These are phyloP conservation scores for Atkinsonella texensis DNA, from an alignment of 2,329 filamentous ascomycete genomes.

Conservation along the genomic window DNA sequence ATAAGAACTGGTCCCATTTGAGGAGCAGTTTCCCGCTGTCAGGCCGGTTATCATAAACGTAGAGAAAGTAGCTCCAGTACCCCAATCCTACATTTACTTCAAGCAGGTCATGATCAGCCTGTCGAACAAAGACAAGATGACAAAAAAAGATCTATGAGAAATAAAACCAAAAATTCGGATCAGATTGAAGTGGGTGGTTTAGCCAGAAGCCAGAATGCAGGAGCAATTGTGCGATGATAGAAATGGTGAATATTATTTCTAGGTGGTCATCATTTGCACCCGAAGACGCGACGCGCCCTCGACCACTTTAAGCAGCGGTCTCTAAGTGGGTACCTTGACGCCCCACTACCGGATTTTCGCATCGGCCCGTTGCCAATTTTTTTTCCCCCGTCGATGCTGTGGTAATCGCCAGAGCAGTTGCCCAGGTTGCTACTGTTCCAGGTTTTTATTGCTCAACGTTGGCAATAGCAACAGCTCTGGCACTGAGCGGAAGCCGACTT, in stretches of 20 bases:
- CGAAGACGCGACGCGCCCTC: constrained; percentile 4
- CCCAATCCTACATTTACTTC: neutral
- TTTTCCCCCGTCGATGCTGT: constrained; percentile 14
- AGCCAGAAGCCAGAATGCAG: neutral
- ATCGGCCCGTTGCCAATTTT: constrained; percentile 21
- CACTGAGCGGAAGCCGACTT: constrained; percentile 1
- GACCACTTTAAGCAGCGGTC: constrained; percentile 9
- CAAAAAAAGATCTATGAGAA: neutral
- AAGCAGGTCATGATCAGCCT: neutral
- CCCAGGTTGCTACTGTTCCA: neutral
- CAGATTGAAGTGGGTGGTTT: neutral
- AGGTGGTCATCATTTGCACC: neutral
- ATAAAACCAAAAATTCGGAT: neutral
- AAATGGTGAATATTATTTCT: neutral
- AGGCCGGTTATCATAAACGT: neutral
- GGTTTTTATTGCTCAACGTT: neutral
- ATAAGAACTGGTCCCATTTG: constrained; percentile 31
- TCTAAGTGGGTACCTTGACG: constrained; percentile 2
- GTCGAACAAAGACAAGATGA: neutral
- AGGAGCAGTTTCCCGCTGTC: neutral
- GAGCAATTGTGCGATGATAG: neutral
- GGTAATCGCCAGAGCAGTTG: neutral
- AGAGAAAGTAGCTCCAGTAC: neutral
- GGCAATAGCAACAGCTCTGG: neutral
- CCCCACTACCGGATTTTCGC: constrained; percentile 22